Evolutionary conservation across 108 stramenopile species (phyloP), one percentile per base, ranked within the genome.

Genomic region (Fistulifera solaris): DNA sequence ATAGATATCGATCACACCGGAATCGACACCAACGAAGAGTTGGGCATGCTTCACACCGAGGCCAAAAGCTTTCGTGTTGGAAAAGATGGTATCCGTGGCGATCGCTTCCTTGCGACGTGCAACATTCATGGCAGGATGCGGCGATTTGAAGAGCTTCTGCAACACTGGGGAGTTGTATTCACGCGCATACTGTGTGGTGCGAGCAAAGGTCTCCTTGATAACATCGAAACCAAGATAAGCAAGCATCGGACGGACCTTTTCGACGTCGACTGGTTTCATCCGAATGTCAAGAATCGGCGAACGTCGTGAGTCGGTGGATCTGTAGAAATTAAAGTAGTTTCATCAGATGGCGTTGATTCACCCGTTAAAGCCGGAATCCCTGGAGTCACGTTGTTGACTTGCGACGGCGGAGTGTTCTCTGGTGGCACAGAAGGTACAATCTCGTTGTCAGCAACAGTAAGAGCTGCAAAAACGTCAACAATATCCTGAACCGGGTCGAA

Each of bases 81-180:
- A 54, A 24, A 7, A 58, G 11, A 65, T 22, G 1, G 56, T 58
- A 31, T 65, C 64, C 7, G 64, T 65, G 24, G 56, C 47, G 38
- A 44, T 14, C 8, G 38, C 2, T 51, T 65, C 64, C 48, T 58
- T 58, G 1, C 23, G 48, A 13, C 64, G 47, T 16, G 3, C 21
- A 1, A 49, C 47, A 58, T 65, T 65, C 10, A 50, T 4, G 1
- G 49, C 55, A n/a, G 56, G 64, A 21, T 49, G 48, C 11, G 22
- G 38, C 1, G 64, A 58, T 11, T 26, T 3, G 35, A 17, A 65
- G 19, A 45, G 56, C 27, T 42, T 22, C 14, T 44, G 43, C 22
- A 58, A 48, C 6, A 22, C 5, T 14, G 54, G 6, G 26, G 25
- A 18, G 19, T 51, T 51, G n/a, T 22, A 10, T 7, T 3, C 52